Conservation (phyloP, 2,329 filamentous ascomycete species). For the Nemania abortiva region DNA sequence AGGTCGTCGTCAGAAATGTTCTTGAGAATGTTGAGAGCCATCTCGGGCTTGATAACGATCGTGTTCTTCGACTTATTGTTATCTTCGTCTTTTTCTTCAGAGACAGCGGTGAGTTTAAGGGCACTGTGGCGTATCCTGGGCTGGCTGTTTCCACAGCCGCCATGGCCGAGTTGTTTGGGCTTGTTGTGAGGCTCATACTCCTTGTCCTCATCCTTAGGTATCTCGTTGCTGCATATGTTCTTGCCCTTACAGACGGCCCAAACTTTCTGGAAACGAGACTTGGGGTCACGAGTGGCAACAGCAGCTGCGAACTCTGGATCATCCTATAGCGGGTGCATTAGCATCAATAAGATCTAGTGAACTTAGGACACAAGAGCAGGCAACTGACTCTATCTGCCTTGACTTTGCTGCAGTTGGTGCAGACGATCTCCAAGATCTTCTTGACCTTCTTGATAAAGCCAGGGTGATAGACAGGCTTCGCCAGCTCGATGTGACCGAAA, state of each 20-base stretch:
- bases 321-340: slow-evolving; percentile 74
- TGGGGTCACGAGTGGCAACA: slow-evolving; percentile 87
- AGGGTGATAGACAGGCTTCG: slow-evolving; percentile 92
- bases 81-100: slow-evolving; percentile 84
- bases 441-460: slow-evolving; percentile 99
- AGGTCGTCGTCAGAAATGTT: slow-evolving; percentile 86
- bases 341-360: slow-evolving; percentile 66
- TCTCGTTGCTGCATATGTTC: slow-evolving; percentile 83
- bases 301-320: slow-evolving; percentile 87
- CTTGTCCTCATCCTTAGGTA: slow-evolving; percentile 76
- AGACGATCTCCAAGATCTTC: slow-evolving; percentile 98
- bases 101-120: slow-evolving; percentile 80
- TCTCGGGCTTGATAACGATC: slow-evolving; percentile 82
- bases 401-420: slow-evolving; percentile 98
- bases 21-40: slow-evolving; percentile 87
- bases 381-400: slow-evolving; percentile 97
- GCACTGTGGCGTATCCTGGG: slow-evolving; percentile 90
- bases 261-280: slow-evolving; percentile 91
- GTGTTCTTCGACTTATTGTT: slow-evolving; percentile 81
- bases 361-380: slow-evolving; percentile 68
- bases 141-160: slow-evolving; percentile 92
- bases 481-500: slow-evolving; percentile 98
- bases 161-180: slow-evolving; percentile 73
- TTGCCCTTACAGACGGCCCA: slow-evolving; percentile 94
- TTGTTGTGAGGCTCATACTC: slow-evolving; percentile 73